Evolutionary conservation across 345 rosid species (phyloP).

Genomic region (Crucihimalaya himalaica): DNA sequence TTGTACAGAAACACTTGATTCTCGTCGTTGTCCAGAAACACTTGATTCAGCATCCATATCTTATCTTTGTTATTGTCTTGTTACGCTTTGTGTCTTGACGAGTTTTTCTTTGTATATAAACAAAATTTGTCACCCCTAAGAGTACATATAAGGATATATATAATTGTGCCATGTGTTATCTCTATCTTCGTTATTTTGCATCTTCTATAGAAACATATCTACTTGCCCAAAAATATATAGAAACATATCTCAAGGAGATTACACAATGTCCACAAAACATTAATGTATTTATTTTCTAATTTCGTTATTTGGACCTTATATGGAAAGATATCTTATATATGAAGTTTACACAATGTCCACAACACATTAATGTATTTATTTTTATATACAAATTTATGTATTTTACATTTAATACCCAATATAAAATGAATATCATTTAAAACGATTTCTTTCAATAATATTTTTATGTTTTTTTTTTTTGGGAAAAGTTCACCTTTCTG

Average conservation of each 20-base stretch:
- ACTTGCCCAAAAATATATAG: neutral
- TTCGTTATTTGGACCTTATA: neutral
- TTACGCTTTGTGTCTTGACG: neutral
- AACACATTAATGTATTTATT: neutral
- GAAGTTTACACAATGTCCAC: neutral
- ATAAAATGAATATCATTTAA: neutral
- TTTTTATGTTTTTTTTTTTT: neutral
- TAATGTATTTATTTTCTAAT: neutral
- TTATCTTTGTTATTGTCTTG: neutral
- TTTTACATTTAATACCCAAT: neutral
- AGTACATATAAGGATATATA: too few relatives aligned
- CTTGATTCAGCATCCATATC: neutral
- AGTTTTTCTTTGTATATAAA: neutral
- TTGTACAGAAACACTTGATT: neutral
- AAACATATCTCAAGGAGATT: neutral
- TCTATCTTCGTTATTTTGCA: neutral
- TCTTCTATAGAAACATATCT: neutral
- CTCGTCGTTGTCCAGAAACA: neutral
- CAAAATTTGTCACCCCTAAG: neutral
- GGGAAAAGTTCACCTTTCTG: neutral
- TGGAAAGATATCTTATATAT: neutral
- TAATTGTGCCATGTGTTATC: too few relatives aligned
- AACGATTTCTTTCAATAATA: too few relatives aligned
- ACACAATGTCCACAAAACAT: neutral
- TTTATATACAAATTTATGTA: too few relatives aligned